Percentiles rank a stretch among this genome's conserved stretches.
Conservation (phyloP, 2,329 filamentous ascomycete genomes). For the Pyrenophora seminiperda region DNA sequence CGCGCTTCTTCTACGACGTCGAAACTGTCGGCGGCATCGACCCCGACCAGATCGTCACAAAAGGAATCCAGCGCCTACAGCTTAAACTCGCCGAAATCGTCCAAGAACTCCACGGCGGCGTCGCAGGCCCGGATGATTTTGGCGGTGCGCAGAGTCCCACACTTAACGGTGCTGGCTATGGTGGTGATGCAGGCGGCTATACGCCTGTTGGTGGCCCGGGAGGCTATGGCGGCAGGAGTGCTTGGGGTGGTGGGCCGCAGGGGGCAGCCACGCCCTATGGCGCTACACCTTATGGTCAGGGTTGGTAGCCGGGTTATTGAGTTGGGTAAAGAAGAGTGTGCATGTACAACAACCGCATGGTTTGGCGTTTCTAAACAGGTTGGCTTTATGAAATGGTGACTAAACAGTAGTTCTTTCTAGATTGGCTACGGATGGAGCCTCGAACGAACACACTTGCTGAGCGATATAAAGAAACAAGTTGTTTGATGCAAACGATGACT, state of each 20-base stretch:
- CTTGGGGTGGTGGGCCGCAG: conserved; percentile 63
- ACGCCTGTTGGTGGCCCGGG: conserved; percentile 63
- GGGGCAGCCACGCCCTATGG: conserved; percentile 61
- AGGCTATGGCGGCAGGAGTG: conserved; percentile 59
- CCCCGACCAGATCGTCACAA: conserved; percentile 85
- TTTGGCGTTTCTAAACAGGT: conserved; percentile 28
- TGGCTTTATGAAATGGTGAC: conserved; percentile 7
- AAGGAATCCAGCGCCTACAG: conserved; percentile 87
- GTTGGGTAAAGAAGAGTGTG: not conserved
- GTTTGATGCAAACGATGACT: too few species aligned
- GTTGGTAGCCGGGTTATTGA: conserved; percentile 20
- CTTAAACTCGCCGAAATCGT: conserved; percentile 86
- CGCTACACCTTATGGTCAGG: conserved; percentile 63
- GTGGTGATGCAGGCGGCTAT: conserved; percentile 66
- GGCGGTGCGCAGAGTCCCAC: conserved; percentile 71
- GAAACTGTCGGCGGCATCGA: conserved; percentile 87
- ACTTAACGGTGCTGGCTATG: conserved; percentile 54
- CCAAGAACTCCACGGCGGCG: conserved; percentile 63
- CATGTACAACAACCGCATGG: conserved; percentile 36
- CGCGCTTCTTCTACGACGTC: conserved; percentile 90
- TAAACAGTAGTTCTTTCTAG: not conserved
- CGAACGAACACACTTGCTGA: too few species aligned
- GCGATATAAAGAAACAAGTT: too few species aligned
- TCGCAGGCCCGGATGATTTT: conserved; percentile 59
- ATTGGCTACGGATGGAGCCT: not conserved